These are phyloP conservation scores for Manihot esculenta DNA, from an alignment of 441 rosid genomes.

Conservation along the genomic window DNA sequence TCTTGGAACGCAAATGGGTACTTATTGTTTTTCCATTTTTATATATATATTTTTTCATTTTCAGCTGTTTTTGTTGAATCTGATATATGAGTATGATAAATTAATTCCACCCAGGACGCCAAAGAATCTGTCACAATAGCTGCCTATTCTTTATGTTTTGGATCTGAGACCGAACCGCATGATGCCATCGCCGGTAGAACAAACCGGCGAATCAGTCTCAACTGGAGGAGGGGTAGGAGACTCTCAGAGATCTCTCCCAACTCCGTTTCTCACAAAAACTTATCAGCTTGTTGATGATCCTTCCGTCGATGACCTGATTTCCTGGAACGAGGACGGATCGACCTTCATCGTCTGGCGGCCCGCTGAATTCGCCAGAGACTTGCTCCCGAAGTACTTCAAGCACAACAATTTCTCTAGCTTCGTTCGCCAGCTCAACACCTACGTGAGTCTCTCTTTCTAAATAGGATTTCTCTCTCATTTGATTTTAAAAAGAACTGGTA, in stretches of 20 bases:
- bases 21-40: background rate
- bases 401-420: constrained; percentile 93
- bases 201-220: constrained; percentile 44
- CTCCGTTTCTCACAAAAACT: constrained; percentile 83
- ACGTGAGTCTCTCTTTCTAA: constrained; percentile 43
- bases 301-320: constrained; percentile 60
- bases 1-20: background rate
- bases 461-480: background rate
- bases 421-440: constrained; percentile 93
- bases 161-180: constrained; percentile 38
- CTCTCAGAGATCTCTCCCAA: constrained; percentile 72
- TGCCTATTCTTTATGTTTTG: constrained; percentile 23
- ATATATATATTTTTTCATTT: background rate
- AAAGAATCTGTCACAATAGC: constrained; percentile 12
- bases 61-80: constrained; percentile 7
- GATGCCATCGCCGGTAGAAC: constrained; percentile 59
- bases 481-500: too few relatives aligned
- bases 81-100: constrained; percentile 13
- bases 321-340: constrained; percentile 88
- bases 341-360: constrained; percentile 86
- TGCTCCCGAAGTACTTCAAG: constrained; percentile 87
- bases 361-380: constrained; percentile 85
- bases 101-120: constrained; percentile 13
- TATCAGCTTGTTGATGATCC: constrained; percentile 81
- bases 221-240: constrained; percentile 32